Evolutionary conservation across 345 rosid genomes (phyloP), one percentile per base, ranked within the genome.

Genomic region (Sonneratia alba): DNA sequence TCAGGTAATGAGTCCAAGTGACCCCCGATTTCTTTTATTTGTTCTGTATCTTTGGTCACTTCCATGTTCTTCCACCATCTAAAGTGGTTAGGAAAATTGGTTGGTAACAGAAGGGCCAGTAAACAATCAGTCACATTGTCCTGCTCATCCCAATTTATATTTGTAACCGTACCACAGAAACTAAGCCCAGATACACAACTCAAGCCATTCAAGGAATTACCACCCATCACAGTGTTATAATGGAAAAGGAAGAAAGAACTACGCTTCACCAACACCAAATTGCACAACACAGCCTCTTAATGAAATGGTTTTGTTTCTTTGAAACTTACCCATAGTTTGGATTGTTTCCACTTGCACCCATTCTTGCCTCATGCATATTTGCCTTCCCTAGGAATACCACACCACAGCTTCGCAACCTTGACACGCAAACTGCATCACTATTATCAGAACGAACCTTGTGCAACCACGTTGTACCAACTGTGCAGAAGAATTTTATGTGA

Each of bases 331-430:
- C 66, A 11, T 27, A 62, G 66, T 62, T 66, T 40, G 69, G 49
- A 66, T 37, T 66, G 13, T 40, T 66, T 18, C 49, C 47, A 18
- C 3, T 37, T 38, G 47, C 24, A 9, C 45, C 69, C 47, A 66
- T 38, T 10, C 45, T 12, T 19, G 19, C 24, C 34, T 67, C 70
- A 9, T 67, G 32, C 70, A 67, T 67, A 67, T 67, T 67, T 19
- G 70, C 34, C 53, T 67, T 67, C 36, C 70, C 70, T 16, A 37
- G 16, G 19, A 67, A 47, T 10, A 67, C 18, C 5, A n/a, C 70
- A 21, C 70, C 70, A 10, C 70, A 67, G 53, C 27, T 67, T n/a
- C 70, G 53, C 15, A 67, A 43, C n/a, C 51, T 67, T 11, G 70
- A 40, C 3, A 67, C 69, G 38, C 69, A 37, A 67, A 38, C 69